Evolutionary conservation across 2,329 filamentous ascomycete genomes (phyloP).

Genomic region (Lecanoromycetidae sp.): DNA sequence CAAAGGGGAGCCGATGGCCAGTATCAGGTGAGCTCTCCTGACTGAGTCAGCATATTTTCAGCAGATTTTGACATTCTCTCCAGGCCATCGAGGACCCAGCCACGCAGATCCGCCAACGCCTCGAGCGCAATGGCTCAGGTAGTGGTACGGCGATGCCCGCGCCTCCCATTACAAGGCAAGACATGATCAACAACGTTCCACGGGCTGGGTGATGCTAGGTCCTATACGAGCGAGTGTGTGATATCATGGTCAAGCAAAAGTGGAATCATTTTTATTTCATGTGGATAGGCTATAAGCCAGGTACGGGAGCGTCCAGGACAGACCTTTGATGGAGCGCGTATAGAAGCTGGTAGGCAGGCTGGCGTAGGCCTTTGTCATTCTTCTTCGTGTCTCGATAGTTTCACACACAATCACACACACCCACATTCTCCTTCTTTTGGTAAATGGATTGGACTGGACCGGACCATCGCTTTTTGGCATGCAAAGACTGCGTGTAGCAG

Average conservation of each 20-base stretch:
- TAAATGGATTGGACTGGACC: too few species aligned
- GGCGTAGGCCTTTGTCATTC: neutral
- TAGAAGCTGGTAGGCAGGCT: constrained; percentile 1
- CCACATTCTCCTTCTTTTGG: too few species aligned
- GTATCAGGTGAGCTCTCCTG: neutral
- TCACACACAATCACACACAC: constrained; percentile 1
- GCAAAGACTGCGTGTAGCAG: constrained; percentile 6
- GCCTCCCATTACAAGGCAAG: constrained; percentile 12
- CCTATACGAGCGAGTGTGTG: neutral
- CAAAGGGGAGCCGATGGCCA: constrained; percentile 30
- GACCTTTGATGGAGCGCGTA: neutral
- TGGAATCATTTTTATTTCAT: neutral
- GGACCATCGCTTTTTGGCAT: too few species aligned
- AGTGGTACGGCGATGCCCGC: constrained; percentile 10
- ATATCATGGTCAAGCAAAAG: neutral
- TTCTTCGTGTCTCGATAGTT: constrained; percentile 6
- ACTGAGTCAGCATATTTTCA: neutral
- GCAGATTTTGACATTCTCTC: neutral
- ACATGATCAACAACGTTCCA: constrained; percentile 17
- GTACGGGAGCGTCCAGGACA: neutral
- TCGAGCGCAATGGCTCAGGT: constrained; percentile 13
- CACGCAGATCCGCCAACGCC: constrained; percentile 14
- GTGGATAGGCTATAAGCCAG: neutral
- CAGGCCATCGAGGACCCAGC: constrained; percentile 14
- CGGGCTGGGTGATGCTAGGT: constrained; percentile 5